A percentile compares a stretch with the other conserved stretches of the same genome.
Evolutionary conservation across 2,329 filamentous ascomycete genomes (phyloP).

Genomic region (Orbilia brochopaga): DNA sequence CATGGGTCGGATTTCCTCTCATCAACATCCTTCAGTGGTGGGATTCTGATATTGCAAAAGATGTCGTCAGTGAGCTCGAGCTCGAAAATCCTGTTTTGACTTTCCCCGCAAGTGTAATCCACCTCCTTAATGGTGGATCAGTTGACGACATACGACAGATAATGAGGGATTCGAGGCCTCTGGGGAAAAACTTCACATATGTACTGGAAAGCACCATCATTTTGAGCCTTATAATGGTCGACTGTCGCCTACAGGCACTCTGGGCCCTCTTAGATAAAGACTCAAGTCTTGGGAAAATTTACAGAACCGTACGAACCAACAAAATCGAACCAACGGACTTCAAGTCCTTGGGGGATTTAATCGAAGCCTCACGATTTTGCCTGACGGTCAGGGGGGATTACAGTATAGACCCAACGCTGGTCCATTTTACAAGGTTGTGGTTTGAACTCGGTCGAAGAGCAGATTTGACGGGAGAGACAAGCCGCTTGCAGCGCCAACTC

Average conservation of each 20-base stretch:
- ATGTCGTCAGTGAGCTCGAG: not conserved
- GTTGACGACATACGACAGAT: not conserved
- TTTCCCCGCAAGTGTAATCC: not conserved
- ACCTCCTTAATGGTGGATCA: not conserved
- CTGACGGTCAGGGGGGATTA: not conserved
- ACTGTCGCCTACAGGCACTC: slow-evolving; percentile 11
- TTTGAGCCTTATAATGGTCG: slow-evolving; percentile 4
- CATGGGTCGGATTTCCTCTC: not conserved
- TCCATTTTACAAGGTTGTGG: not conserved
- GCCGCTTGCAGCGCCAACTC: not conserved
- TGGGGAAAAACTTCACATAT: not conserved
- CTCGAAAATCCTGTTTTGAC: not conserved
- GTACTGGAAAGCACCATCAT: slow-evolving; percentile 9
- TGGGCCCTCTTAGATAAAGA: slow-evolving; percentile 6
- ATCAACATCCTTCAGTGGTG: not conserved
- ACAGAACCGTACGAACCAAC: not conserved
- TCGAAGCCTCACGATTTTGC: not conserved
- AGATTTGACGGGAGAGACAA: not conserved
- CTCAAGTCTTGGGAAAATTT: slow-evolving; percentile 1
- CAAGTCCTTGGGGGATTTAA: not conserved
- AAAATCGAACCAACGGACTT: not conserved
- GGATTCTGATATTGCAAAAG: not conserved
- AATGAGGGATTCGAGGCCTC: not conserved
- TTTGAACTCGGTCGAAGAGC: not conserved
- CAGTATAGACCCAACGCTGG: not conserved